Base-by-base conservation (phyloP, 768 basidiomycete genomes). In the Rhizopogon rudus region DNA sequence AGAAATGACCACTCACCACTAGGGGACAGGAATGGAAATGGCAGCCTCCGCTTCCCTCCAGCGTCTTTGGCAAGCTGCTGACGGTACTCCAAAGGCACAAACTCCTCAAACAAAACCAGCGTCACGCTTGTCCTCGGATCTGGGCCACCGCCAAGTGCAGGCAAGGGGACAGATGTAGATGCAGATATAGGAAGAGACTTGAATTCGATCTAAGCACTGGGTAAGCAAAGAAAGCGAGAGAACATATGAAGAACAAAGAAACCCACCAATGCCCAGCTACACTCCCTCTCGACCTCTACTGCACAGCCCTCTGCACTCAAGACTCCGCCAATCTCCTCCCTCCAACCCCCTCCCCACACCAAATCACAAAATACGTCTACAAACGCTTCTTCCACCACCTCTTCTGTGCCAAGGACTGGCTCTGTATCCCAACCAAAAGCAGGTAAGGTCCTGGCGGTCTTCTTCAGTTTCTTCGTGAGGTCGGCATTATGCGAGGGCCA, bases 401-500 rank as follows among this genome's bases (percentile, higher is more conserved):
- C 90, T 61, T 92, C 88, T 9, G 73, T 71, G 5, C 88, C 91
- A 56, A 86, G 73, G 17, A 91, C 83, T 0, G 93, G 90, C 41
- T 87, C 86, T 0, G 91, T 96, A 64, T 97, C 93, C 90, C 93
- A 96, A 0, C 91, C 87, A 65, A 99, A 99, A 1, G 86, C 74
- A 1, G 93, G 92, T 22, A 96, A 76, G 1, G 80, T 61, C 40
- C 63, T 63, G 63, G 93, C 88, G 3, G 84, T 78, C 72, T 95
- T 96, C 70, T 90, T 90, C 40, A 98, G 71, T 68, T 93, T 91
- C 63, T 81, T 84, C 20, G 77, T 79, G 6, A 95, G 75, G 61
- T 86, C 92, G 0, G 82, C 85, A 29, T 80, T 84, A 40, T 92
- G 83, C 4, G 79, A 68, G 0, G 91, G 89, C 91, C 90, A 93